Conservation (phyloP, 805 yeast genomes). For the Ogataea nitratoaversa region DNA sequence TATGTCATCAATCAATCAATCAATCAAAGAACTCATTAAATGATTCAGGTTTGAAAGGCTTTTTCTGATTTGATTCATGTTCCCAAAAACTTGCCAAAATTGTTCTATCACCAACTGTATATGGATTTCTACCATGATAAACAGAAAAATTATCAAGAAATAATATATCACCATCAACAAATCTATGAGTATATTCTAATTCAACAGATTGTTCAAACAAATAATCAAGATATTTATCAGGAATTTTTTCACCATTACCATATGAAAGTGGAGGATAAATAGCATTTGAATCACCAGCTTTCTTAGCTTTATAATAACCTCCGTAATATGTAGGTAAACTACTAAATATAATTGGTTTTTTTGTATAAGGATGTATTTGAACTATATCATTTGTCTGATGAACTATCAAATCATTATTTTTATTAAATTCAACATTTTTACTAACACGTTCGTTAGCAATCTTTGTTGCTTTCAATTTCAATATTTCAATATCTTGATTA, state of each 20-base stretch:
- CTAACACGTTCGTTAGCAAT: constrained; percentile 10
- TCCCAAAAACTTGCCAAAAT: constrained; percentile 26
- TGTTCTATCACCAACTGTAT: constrained; percentile 17
- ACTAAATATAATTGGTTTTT: constrained; percentile 19
- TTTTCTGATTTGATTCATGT: neutral
- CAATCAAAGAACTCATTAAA: too few species aligned
- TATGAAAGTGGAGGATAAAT: constrained; percentile 13
- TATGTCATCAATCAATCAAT: too few species aligned
- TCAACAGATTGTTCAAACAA: constrained; percentile 18
- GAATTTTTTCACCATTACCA: constrained; percentile 21
- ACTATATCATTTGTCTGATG: constrained; percentile 9
- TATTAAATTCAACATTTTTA: constrained; percentile 8
- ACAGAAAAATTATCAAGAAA: constrained; percentile 22
- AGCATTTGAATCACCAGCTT: too few species aligned
- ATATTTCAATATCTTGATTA: constrained; percentile 1
- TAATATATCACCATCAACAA: constrained; percentile 21
- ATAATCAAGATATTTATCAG: constrained; percentile 20
- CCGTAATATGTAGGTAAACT: constrained; percentile 21
- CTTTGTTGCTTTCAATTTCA: constrained; percentile 7
- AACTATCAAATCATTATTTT: constrained; percentile 9
- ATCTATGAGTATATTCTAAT: constrained; percentile 20
- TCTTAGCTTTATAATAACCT: constrained; percentile 8
- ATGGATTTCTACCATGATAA: constrained; percentile 24
- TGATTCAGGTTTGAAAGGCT: constrained; percentile 9
- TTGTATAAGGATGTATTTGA: constrained; percentile 6